A percentile compares a stretch with the other conserved stretches of the same genome.
phyloP scores from a whole-genome alignment of 2,329 filamentous ascomycete genomes.

The Nigrospora oryzae region DNA sequence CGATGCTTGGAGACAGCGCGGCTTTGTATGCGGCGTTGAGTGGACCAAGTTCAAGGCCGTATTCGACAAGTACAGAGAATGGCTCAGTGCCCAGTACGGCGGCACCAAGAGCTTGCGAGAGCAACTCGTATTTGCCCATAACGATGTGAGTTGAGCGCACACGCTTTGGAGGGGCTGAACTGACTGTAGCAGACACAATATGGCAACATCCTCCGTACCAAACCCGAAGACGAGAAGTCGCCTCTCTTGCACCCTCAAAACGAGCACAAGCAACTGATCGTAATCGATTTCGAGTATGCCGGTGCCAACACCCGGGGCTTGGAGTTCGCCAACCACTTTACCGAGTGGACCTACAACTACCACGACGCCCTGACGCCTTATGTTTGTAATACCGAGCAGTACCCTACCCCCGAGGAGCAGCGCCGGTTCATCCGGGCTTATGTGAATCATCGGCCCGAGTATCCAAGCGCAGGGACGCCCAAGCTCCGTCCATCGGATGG shows the following conservation, averaged over 20 bases:
- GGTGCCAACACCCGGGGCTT: conserved; percentile 78
- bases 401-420: conserved; percentile 76
- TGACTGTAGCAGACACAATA: conserved; percentile 73
- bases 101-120: conserved; percentile 58
- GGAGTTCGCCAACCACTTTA: conserved; percentile 97
- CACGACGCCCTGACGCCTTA: conserved; percentile 61
- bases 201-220: conserved; percentile 81
- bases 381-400: conserved; percentile 59
- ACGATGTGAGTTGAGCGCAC: conserved; percentile 60
- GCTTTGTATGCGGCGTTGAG: conserved; percentile 73
- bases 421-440: conserved; percentile 80
- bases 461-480: conserved; percentile 45
- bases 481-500: conserved; percentile 35
- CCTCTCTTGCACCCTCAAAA: conserved; percentile 84
- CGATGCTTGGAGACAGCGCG: conserved; percentile 57
- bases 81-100: conserved; percentile 66
- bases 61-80: conserved; percentile 69
- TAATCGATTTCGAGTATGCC: conserved; percentile 98
- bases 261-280: conserved; percentile 89
- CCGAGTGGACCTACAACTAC: conserved; percentile 98
- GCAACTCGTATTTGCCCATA: conserved; percentile 88
- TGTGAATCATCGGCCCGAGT: conserved; percentile 68
- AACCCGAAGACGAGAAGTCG: conserved; percentile 63
- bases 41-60: conserved; percentile 71
- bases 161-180: neutral